These are phyloP conservation scores for Salvia sclarea DNA, from an alignment of 305 asterid species.

Conservation along the genomic window DNA sequence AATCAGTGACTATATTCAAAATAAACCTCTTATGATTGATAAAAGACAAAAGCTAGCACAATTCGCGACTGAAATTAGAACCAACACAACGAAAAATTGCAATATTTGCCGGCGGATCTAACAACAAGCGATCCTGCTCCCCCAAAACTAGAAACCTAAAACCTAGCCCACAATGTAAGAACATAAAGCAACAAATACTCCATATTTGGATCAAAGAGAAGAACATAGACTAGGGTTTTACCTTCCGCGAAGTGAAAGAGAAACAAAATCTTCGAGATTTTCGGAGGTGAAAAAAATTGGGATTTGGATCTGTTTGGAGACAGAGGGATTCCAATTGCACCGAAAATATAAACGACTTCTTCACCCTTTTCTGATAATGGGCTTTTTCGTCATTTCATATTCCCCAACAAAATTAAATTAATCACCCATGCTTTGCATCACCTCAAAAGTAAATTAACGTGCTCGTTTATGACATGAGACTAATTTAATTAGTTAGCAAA, in stretches of 20 bases:
- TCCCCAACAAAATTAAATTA: not conserved
- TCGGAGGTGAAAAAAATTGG: slow-evolving; percentile 31
- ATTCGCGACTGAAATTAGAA: slow-evolving; percentile 9
- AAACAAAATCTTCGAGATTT: slow-evolving; percentile 15
- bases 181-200: not conserved
- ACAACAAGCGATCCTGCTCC: slow-evolving; percentile 11
- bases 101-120: slow-evolving; percentile 34
- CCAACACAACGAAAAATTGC: not conserved
- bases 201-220: not conserved
- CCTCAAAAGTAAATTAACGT: too few species aligned
- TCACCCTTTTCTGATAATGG: slow-evolving; percentile 4
- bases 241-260: slow-evolving; percentile 36
- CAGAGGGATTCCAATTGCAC: slow-evolving; percentile 23
- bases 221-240: slow-evolving; percentile 15
- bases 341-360: slow-evolving; percentile 23
- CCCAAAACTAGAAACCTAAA: not conserved
- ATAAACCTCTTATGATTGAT: slow-evolving; percentile 1
- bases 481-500: too few species aligned
- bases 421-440: too few species aligned
- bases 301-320: slow-evolving; percentile 40
- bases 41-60: slow-evolving; percentile 13
- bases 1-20: slow-evolving; percentile 22
- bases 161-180: not conserved
- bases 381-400: slow-evolving; percentile 22
- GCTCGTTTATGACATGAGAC: not conserved